A percentile compares a stretch with the other conserved stretches of the same genome.
phyloP scores from a whole-genome alignment of 768 basidiomycete species.

The Pholiota microspora region DNA sequence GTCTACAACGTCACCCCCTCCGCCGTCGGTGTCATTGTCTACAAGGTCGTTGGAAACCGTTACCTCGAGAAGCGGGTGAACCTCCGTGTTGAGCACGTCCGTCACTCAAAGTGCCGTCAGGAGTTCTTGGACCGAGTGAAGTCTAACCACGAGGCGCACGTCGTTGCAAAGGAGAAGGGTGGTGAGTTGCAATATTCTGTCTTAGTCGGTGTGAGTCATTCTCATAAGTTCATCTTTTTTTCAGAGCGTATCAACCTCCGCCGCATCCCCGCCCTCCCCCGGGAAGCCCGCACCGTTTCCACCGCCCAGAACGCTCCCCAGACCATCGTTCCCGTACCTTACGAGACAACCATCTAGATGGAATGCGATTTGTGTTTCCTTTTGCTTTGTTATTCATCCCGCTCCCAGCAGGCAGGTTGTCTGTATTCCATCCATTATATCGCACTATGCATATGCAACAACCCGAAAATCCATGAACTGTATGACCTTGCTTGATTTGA shows the following conservation, averaged over 20 bases:
- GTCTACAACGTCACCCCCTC: slow-evolving; percentile 97
- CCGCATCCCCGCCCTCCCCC: slow-evolving; percentile 82
- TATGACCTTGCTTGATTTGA: slow-evolving; percentile 7
- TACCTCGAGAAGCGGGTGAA: slow-evolving; percentile 99
- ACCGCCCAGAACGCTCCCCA: slow-evolving; percentile 76
- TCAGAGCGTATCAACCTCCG: slow-evolving; percentile 81
- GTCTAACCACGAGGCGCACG: slow-evolving; percentile 81
- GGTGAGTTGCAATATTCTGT: slow-evolving; percentile 50
- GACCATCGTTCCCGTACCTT: slow-evolving; percentile 89
- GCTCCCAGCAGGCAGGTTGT: slow-evolving; percentile 19
- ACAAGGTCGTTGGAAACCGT: slow-evolving; percentile 98
- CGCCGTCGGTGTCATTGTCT: slow-evolving; percentile 93
- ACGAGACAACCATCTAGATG: slow-evolving; percentile 94
- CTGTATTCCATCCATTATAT: slow-evolving; percentile 22
- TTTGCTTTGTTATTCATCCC: slow-evolving; percentile 19
- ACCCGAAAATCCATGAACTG: slow-evolving; percentile 20
- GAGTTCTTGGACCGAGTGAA: slow-evolving; percentile 97
- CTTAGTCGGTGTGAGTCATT: not conserved
- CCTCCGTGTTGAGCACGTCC: slow-evolving; percentile 93
- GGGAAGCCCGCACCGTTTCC: slow-evolving; percentile 76
- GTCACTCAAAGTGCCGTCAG: slow-evolving; percentile 95
- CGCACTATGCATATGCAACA: slow-evolving; percentile 24
- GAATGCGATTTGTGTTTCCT: slow-evolving; percentile 17
- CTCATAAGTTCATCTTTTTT: not conserved
- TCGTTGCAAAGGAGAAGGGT: slow-evolving; percentile 86